Percentiles rank a stretch among this genome's conserved stretches.
phyloP scores from a whole-genome alignment of 2,329 filamentous ascomycete species.

The Claviceps sp. region DNA sequence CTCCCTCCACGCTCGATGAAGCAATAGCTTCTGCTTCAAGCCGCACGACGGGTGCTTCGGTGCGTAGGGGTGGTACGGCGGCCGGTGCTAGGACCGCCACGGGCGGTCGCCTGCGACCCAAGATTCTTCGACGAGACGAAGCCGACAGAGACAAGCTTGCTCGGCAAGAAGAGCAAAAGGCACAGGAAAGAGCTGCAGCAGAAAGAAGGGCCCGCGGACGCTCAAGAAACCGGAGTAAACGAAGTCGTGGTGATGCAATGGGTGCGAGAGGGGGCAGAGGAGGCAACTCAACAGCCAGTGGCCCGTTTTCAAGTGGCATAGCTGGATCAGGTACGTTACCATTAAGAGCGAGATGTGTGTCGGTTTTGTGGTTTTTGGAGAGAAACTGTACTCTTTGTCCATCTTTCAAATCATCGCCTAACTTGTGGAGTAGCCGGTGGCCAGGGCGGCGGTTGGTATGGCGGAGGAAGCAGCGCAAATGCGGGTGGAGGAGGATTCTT shows the following conservation, averaged over 20 bases:
- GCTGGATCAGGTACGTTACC: slow-evolving; percentile 12
- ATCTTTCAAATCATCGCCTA: neutral
- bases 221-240: slow-evolving; percentile 26
- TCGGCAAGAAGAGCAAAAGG: slow-evolving; percentile 29
- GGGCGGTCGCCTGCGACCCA: slow-evolving; percentile 31
- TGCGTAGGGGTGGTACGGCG: slow-evolving; percentile 20
- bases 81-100: slow-evolving; percentile 23
- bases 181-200: slow-evolving; percentile 25
- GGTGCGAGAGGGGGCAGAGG: slow-evolving; percentile 26
- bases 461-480: slow-evolving; percentile 16
- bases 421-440: slow-evolving; percentile 8
- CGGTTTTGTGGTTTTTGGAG: neutral
- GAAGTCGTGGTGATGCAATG: slow-evolving; percentile 31
- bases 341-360: neutral
- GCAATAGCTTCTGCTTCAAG: slow-evolving; percentile 10
- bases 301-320: slow-evolving; percentile 24
- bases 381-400: neutral
- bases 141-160: slow-evolving; percentile 34
- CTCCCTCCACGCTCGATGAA: slow-evolving; percentile 8
- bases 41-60: slow-evolving; percentile 11
- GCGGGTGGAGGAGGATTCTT: slow-evolving; percentile 13
- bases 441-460: slow-evolving; percentile 16
- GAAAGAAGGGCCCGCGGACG: slow-evolving; percentile 25
- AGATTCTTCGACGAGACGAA: slow-evolving; percentile 35
- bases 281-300: slow-evolving; percentile 22